Conservation (phyloP, 768 basidiomycete genomes). For the Naganishia vaughanmartiniae region DNA sequence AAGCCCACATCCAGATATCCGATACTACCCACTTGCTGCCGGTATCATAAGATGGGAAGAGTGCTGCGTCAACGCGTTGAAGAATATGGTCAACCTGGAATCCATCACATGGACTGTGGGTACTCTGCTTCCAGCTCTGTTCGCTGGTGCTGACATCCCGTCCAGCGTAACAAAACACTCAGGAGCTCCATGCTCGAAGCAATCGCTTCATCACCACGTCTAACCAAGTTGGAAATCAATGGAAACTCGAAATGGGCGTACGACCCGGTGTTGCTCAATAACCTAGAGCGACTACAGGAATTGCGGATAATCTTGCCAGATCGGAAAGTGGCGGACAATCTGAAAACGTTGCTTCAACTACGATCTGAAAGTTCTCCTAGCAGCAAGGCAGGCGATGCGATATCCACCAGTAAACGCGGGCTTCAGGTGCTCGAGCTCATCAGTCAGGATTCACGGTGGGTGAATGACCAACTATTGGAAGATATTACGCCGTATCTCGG, state of each 20-base stretch:
- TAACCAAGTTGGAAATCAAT: slow-evolving; percentile 30
- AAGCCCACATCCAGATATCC: slow-evolving; percentile 10
- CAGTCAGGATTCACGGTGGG: slow-evolving; percentile 20
- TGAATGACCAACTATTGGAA: slow-evolving; percentile 23
- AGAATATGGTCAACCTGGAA: slow-evolving; percentile 19
- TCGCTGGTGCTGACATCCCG: not conserved
- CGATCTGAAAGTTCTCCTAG: not conserved
- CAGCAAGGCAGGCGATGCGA: not conserved
- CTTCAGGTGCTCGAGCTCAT: slow-evolving; percentile 26
- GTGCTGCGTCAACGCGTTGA: slow-evolving; percentile 22
- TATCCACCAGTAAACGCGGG: not conserved
- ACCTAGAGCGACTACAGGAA: slow-evolving; percentile 24
- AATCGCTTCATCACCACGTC: not conserved
- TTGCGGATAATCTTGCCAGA: slow-evolving; percentile 26
- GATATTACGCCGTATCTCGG: slow-evolving; percentile 23
- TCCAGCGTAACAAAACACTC: slow-evolving; percentile 26
- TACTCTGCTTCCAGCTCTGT: not conserved
- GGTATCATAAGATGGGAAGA: slow-evolving; percentile 17
- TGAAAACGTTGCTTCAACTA: slow-evolving; percentile 6
- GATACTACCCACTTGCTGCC: slow-evolving; percentile 24
- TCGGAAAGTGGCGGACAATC: slow-evolving; percentile 13
- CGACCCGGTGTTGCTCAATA: slow-evolving; percentile 15
- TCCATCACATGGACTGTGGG: slow-evolving; percentile 30
- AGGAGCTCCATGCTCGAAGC: slow-evolving; percentile 14
- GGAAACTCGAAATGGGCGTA: slow-evolving; percentile 22